phyloP scores from a whole-genome alignment of 495 filamentous ascomycete species.

The Xylaria nigripes region DNA sequence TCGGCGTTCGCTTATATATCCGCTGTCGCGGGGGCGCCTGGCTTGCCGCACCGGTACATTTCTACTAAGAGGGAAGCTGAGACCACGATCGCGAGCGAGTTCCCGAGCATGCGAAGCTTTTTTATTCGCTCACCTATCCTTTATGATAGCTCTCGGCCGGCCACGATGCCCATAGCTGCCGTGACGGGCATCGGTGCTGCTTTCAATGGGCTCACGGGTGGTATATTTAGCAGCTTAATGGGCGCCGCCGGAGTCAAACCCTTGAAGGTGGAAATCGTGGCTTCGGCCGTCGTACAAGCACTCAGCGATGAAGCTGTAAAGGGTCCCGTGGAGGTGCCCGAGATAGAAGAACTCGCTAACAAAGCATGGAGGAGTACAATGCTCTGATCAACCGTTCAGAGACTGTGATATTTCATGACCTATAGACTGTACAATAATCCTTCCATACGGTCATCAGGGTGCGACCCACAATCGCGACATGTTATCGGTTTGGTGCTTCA shows the following conservation, averaged over 20 bases:
- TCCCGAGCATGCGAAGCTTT: slow-evolving; percentile 66
- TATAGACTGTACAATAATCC: slow-evolving; percentile 26
- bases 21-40: slow-evolving; percentile 73
- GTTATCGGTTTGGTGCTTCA: slow-evolving; percentile 2
- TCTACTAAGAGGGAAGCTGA: slow-evolving; percentile 89
- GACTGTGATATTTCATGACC: slow-evolving; percentile 18
- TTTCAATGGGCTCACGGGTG: slow-evolving; percentile 66
- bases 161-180: slow-evolving; percentile 79
- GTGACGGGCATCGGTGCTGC: slow-evolving; percentile 57
- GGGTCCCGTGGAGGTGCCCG: slow-evolving; percentile 58
- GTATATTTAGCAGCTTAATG: slow-evolving; percentile 60
- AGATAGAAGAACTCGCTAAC: slow-evolving; percentile 64
- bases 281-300: slow-evolving; percentile 74
- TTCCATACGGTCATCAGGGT: slow-evolving; percentile 12
- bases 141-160: slow-evolving; percentile 71
- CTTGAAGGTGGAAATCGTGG: slow-evolving; percentile 74
- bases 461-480: slow-evolving; percentile 12
- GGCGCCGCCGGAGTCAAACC: slow-evolving; percentile 81
- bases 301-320: slow-evolving; percentile 59
- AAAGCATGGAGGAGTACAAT: slow-evolving; percentile 75
- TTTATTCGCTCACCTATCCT: slow-evolving; percentile 84
- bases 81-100: slow-evolving; percentile 58
- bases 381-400: slow-evolving; percentile 44
- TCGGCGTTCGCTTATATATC: slow-evolving; percentile 77
- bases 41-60: slow-evolving; percentile 80